Evolutionary conservation across 2,329 filamentous ascomycete genomes (phyloP), one percentile per base, ranked within the genome.

Genomic region (Cercospora sojina): DNA sequence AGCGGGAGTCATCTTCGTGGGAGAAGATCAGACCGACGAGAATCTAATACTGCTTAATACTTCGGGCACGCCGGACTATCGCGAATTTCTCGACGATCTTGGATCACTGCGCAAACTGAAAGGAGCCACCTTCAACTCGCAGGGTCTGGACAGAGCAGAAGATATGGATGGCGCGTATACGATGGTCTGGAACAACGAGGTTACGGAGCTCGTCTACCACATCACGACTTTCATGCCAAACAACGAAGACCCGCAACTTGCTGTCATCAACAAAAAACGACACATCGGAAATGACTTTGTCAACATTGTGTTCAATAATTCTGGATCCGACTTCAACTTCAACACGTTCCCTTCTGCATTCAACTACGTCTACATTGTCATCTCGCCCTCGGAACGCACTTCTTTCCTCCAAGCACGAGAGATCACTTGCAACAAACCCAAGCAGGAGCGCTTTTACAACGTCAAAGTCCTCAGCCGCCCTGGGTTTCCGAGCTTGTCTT

Each of bases 221-320:
- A 90, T 98, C 63, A 92, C 91, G 5, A 99, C 94, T 3, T 93
- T 98, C 84, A 99, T 99, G 95, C 95, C 95, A 1, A 97, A 92
- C 9, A 87, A 96, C 75, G 82, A 90, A 13, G 85, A 87, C 31
- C 93, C 97, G 73, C 76, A 79, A 75, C 88, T 90, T 68, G 72
- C 73, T 27, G 72, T 73, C 5, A 72, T 70, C 47, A 85, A 88
- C 77, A 99, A 99, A 82, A 99, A 99, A 80, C 86, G 89, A 2
- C 96, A 98, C 75, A 95, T 98, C 67, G 95, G 95, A 65, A 99
- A 99, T 76, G 95, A 98, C 78, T 96, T 92, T 77, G 95, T 99
- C 76, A 98, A 97, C 77, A 96, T 99, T 72, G 90, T 99, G 65
- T 99, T 96, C 84, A 99, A 99, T 77, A 92, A 96, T 74, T 97